Percentiles rank a stretch among this genome's conserved stretches.
These are phyloP conservation scores for Pseudonectria buxi DNA, from an alignment of 2,329 filamentous ascomycete genomes.

Conservation along the genomic window DNA sequence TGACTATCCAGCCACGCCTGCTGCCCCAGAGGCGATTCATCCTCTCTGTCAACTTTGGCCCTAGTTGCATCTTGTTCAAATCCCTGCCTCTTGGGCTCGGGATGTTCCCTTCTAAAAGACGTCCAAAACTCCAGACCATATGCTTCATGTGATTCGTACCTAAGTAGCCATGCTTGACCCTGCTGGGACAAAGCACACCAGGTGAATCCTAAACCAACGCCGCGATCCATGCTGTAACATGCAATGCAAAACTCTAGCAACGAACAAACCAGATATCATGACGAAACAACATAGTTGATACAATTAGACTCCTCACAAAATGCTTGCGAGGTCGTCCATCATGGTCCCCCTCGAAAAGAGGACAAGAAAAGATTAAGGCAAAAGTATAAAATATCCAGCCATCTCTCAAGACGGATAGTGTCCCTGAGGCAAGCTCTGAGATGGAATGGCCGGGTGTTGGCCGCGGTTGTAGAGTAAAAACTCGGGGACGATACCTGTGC, in stretches of 20 bases:
- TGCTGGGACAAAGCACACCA: neutral
- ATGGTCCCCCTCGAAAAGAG: neutral
- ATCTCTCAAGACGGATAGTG: conserved; percentile 30
- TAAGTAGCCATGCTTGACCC: too few relatives aligned
- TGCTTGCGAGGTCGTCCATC: conserved; percentile 3
- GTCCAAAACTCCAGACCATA: conserved; percentile 9
- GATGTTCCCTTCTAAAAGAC: conserved; percentile 9
- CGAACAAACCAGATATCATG: conserved; percentile 11
- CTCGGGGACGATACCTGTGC: conserved; percentile 65
- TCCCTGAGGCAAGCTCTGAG: conserved; percentile 25
- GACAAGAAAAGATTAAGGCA: conserved; percentile 1
- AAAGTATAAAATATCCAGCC: conserved; percentile 2
- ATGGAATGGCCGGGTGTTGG: conserved; percentile 20
- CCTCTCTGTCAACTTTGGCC: neutral
- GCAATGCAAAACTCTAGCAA: conserved; percentile 17
- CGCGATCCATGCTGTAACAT: conserved; percentile 24
- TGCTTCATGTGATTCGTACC: conserved; percentile 2
- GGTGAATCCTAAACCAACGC: conserved; percentile 21
- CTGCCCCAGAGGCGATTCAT: conserved; percentile 1
- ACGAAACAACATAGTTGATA: conserved; percentile 8
- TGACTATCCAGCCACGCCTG: neutral
- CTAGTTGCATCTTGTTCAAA: too few relatives aligned
- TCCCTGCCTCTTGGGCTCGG: conserved; percentile 4
- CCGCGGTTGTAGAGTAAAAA: conserved; percentile 36
- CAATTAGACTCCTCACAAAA: conserved; percentile 1